Base-by-base conservation (phyloP, 2,329 filamentous ascomycete species). In the Penicillium sp. region DNA sequence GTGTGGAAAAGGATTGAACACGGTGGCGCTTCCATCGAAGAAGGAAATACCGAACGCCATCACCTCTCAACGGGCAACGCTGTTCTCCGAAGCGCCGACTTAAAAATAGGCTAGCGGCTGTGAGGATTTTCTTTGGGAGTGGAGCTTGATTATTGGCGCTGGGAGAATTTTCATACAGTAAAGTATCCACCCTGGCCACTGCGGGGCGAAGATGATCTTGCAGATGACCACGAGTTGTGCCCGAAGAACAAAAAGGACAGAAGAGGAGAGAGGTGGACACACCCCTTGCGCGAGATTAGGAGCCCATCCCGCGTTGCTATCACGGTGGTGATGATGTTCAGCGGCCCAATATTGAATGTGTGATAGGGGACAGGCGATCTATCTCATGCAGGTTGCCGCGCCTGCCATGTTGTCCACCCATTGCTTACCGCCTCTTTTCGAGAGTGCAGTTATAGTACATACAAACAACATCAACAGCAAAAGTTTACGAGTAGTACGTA, bases 181-280 rank as follows among this genome's bases (percentile, higher is more conserved):
- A 33, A 33, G 50, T 33, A 38, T 28, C 51, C 35, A 54, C 35
- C 15, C 37, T 35, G 42, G 51, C 40, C 58, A 69, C 58, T 66
- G 68, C 67, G 68, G 68, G 68, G 65, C 68, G 61, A 58, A 65
- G 67, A 69, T 65, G 67, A 70, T 70, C 64, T 68, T 63, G 66
- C 66, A 70, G 64, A 55, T 49, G 59, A 63, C 57, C 58, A 63
- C 47, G 55, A 33, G 30, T 33, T 33, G 30, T 33, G 30, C 9
- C 30, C 30, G 30, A 33, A 33, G 30, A 12, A 12, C 30, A 33
- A 10, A 33, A 9, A 33, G 30, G 12, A 33, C 30, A 12, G 30
- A 12, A 33, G 30, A 10, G 26, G 13, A 24, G 13, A 33, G 5
- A 30, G 9, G 26, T 47, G 26, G 45, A 40, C 42, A 24, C 30